Conservation (phyloP, 1,284 basidiomycete genomes). For the Austropuccinia psidii region DNA sequence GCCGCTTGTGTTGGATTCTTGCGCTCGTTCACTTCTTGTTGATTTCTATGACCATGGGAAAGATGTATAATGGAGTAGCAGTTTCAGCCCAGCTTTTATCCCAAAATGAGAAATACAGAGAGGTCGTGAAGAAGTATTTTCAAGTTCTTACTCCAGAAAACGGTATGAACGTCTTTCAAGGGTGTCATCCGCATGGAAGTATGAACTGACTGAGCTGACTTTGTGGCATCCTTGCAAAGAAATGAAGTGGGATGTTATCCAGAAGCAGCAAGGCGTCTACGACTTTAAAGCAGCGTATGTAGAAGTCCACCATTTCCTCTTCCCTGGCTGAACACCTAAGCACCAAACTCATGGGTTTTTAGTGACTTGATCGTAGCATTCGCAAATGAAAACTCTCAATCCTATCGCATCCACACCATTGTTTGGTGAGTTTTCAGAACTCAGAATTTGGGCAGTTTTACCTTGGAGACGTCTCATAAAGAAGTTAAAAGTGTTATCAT, state of each 20-base stretch:
- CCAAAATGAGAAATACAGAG: background rate
- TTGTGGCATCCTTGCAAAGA: background rate
- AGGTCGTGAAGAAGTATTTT: background rate
- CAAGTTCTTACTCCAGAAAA: background rate
- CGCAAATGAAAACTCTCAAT: background rate
- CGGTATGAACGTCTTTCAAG: background rate
- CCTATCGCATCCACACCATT: too few species aligned
- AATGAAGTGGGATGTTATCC: slow-evolving; percentile 4
- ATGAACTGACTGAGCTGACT: background rate
- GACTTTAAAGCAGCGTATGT: background rate
- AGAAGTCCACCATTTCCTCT: too few species aligned
- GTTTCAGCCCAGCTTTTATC: background rate
- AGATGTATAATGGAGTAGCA: background rate
- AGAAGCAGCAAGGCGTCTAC: background rate
- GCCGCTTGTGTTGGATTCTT: too few species aligned
- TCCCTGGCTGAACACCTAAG: too few species aligned
- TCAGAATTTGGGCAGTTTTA: background rate
- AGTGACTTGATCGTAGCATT: background rate
- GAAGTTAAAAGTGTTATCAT: background rate
- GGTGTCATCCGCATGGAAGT: background rate
- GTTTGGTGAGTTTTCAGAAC: too few species aligned
- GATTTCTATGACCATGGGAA: background rate
- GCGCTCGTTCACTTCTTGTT: background rate
- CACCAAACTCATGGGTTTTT: background rate
- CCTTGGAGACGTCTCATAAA: background rate